Conservation (phyloP, 179 eudicot species). For the Beta lomatogona region DNA sequence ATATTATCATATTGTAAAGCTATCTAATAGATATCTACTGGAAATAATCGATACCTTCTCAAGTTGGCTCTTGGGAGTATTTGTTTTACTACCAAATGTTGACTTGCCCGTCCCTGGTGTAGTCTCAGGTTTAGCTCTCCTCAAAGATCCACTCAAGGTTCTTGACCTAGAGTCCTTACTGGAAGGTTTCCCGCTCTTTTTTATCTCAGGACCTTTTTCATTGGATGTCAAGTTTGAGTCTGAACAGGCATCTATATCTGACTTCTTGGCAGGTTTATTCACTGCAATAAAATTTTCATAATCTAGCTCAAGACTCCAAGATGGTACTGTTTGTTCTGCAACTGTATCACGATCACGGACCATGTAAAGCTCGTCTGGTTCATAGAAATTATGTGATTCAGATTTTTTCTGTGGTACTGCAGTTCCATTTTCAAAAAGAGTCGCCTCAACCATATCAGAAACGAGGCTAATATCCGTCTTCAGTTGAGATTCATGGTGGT, state of each 20-base stretch:
- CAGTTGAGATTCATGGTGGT: conserved; percentile 36
- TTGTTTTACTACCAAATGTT: conserved; percentile 50
- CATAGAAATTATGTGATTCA: conserved; percentile 39
- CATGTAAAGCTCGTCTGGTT: conserved; percentile 75
- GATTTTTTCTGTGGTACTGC: conserved; percentile 34
- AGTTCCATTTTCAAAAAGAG: conserved; percentile 25
- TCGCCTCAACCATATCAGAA: conserved; percentile 49
- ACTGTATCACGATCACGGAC: conserved; percentile 59
- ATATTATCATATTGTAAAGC: too few relatives aligned
- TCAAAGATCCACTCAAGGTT: conserved; percentile 42
- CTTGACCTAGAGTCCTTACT: conserved; percentile 51
- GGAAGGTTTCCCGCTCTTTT: conserved; percentile 41
- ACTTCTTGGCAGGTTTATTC: conserved; percentile 31
- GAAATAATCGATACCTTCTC: conserved; percentile 49
- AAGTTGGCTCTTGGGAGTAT: conserved; percentile 46
- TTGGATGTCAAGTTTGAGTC: conserved; percentile 32
- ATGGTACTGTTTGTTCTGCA: conserved; percentile 41
- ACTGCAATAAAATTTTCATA: conserved; percentile 37
- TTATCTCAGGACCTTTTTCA: conserved; percentile 34
- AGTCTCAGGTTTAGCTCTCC: conserved; percentile 56
- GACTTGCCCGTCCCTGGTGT: conserved; percentile 42
- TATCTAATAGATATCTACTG: conserved; percentile 7
- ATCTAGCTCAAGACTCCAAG: conserved; percentile 75
- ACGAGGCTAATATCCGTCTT: conserved; percentile 49
- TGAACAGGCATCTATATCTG: conserved; percentile 33